These are phyloP conservation scores for Metrosideros polymorpha DNA, from an alignment of 441 rosid species.

Conservation along the genomic window DNA sequence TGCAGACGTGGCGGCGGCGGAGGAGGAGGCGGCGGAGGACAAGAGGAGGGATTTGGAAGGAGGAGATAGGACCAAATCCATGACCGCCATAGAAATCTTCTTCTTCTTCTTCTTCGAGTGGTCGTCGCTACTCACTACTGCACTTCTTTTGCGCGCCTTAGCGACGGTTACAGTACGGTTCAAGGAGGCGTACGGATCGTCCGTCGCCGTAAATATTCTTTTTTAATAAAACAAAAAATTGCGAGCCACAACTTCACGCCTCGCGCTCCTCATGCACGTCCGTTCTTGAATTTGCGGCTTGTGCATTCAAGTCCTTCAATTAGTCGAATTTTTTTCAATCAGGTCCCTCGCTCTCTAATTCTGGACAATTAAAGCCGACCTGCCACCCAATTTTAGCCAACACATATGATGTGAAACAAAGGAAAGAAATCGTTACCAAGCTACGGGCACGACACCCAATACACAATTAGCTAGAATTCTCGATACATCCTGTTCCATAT, in stretches of 20 bases:
- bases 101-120: neutral
- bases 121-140: neutral
- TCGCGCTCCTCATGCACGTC: neutral
- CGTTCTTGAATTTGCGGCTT: neutral
- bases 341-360: neutral
- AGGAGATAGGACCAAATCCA: neutral
- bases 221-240: neutral
- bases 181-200: neutral
- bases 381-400: neutral
- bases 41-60: neutral
- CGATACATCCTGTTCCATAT: neutral
- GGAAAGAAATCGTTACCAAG: neutral
- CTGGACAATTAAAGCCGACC: neutral
- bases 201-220: neutral
- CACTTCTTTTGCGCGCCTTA: neutral
- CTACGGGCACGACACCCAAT: neutral
- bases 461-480: neutral
- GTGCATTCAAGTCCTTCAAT: neutral
- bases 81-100: neutral
- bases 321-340: neutral
- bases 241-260: neutral
- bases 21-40: neutral
- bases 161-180: neutral
- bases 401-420: neutral
- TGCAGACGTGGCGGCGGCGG: slow-evolving; percentile 12